Evolutionary conservation across 2,329 filamentous ascomycete genomes (phyloP).

Genomic region (Trichoderma hamatum): DNA sequence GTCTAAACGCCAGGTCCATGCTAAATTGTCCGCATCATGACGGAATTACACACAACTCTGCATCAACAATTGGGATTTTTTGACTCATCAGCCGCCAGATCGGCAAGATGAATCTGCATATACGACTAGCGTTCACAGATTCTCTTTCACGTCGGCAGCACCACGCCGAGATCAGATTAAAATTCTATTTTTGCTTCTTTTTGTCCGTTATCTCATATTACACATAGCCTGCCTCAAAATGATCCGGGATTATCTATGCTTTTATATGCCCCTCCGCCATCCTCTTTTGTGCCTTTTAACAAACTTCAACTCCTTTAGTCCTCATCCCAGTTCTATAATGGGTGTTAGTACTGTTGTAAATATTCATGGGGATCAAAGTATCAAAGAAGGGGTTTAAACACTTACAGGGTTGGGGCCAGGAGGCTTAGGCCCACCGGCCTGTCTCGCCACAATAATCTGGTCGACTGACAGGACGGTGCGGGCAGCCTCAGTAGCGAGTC

Average conservation of each 20-base stretch:
- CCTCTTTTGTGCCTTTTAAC: background rate
- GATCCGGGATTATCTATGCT: slow-evolving; percentile 34
- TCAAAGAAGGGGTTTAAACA: slow-evolving; percentile 27
- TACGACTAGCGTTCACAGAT: background rate
- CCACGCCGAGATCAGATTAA: slow-evolving; percentile 15
- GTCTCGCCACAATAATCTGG: slow-evolving; percentile 97
- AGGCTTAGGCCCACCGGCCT: slow-evolving; percentile 96
- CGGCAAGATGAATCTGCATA: background rate
- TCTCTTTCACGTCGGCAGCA: background rate
- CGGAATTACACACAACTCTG: background rate
- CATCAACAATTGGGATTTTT: background rate
- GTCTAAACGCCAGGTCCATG: background rate
- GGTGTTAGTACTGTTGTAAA: slow-evolving; percentile 35
- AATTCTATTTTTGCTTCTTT: slow-evolving; percentile 25
- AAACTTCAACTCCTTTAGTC: slow-evolving; percentile 50
- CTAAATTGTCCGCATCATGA: background rate
- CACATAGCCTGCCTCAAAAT: slow-evolving; percentile 21
- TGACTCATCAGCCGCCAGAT: background rate
- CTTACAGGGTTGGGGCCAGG: slow-evolving; percentile 82
- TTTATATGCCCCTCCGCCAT: slow-evolving; percentile 27
- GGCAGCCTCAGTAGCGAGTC: slow-evolving; percentile 91
- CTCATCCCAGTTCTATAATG: slow-evolving; percentile 62
- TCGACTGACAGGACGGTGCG: slow-evolving; percentile 94
- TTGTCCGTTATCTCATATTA: slow-evolving; percentile 22
- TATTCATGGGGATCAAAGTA: background rate